phyloP scores from a whole-genome alignment of 2,329 filamentous ascomycete species.

The Grosmannia huntii region DNA sequence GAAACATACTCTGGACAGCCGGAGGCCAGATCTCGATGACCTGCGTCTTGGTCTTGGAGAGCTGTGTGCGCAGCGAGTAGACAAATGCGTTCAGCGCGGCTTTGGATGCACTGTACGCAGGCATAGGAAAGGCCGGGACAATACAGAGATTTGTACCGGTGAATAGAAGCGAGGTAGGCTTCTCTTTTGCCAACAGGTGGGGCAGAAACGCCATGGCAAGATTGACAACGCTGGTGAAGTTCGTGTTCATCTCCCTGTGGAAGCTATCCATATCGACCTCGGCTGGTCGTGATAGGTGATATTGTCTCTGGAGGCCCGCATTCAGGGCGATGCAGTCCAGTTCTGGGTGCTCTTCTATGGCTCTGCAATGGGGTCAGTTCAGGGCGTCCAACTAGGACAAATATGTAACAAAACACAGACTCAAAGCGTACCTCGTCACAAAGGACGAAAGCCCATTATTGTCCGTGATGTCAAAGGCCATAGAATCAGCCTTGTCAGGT shows the following conservation, averaged over 20 bases:
- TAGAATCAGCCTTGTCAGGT: constrained; percentile 23
- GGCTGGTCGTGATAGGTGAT: constrained; percentile 26
- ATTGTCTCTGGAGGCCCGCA: constrained; percentile 26
- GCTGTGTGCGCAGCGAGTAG: constrained; percentile 22
- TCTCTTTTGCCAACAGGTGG: constrained; percentile 16
- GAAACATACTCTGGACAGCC: constrained; percentile 19
- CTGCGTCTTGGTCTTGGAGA: constrained; percentile 2
- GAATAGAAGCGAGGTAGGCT: constrained; percentile 12
- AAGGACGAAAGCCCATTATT: constrained; percentile 27
- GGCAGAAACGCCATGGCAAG: constrained; percentile 29
- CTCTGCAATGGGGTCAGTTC: neutral
- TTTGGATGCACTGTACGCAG: constrained; percentile 24
- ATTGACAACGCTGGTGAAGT: constrained; percentile 27
- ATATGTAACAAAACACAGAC: neutral
- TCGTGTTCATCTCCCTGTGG: constrained; percentile 25
- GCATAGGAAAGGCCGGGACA: constrained; percentile 21
- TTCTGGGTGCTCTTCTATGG: constrained; percentile 20
- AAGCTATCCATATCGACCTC: constrained; percentile 22
- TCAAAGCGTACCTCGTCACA: constrained; percentile 19
- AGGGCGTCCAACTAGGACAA: neutral
- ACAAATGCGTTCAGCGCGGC: constrained; percentile 22
- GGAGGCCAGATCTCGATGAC: constrained; percentile 27
- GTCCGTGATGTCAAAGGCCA: constrained; percentile 34
- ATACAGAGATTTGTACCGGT: constrained; percentile 22
- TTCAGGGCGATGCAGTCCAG: constrained; percentile 36